A percentile compares a stretch with the other conserved stretches of the same genome.
These are phyloP conservation scores for Mortierella sp. DNA, from an alignment of 371 early-diverging fungal genomes.

Conservation along the genomic window DNA sequence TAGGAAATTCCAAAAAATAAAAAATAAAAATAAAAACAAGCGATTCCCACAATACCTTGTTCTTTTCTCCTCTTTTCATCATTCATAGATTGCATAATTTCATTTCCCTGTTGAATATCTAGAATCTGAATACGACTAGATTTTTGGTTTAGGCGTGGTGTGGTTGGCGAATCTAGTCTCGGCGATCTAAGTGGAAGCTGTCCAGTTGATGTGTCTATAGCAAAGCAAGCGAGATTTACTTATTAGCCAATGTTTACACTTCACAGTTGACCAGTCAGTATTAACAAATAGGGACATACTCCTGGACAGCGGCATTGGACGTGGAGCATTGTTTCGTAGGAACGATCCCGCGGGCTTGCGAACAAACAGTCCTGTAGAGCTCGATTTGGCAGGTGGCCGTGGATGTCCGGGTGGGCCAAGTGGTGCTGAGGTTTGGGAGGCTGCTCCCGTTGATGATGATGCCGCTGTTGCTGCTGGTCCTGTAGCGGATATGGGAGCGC, in stretches of 20 bases:
- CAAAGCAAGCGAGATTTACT: neutral
- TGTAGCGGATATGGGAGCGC: slow-evolving; percentile 1
- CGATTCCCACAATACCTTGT: slow-evolving; percentile 26
- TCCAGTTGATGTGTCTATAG: slow-evolving; percentile 27
- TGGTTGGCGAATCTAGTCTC: slow-evolving; percentile 36
- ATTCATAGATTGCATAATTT: slow-evolving; percentile 54
- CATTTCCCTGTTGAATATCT: slow-evolving; percentile 53
- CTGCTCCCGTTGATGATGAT: neutral
- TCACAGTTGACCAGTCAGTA: no score
- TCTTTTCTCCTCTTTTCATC: slow-evolving; percentile 41
- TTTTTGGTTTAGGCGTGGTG: slow-evolving; percentile 46
- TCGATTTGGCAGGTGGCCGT: slow-evolving; percentile 24
- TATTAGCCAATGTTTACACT: no score
- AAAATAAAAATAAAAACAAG: neutral
- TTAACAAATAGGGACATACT: slow-evolving; percentile 16
- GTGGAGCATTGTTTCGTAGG: slow-evolving; percentile 40
- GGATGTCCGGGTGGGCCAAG: slow-evolving; percentile 31
- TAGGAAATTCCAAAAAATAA: neutral
- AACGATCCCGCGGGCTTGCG: slow-evolving; percentile 39
- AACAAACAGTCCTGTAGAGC: slow-evolving; percentile 46
- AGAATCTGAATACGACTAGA: slow-evolving; percentile 46
- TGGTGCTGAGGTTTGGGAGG: neutral
- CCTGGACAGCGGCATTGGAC: slow-evolving; percentile 38
- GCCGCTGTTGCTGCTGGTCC: neutral
- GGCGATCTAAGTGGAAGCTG: slow-evolving; percentile 46